phyloP scores from a whole-genome alignment of 2,329 filamentous ascomycete genomes.

The Diaporthe sp. region DNA sequence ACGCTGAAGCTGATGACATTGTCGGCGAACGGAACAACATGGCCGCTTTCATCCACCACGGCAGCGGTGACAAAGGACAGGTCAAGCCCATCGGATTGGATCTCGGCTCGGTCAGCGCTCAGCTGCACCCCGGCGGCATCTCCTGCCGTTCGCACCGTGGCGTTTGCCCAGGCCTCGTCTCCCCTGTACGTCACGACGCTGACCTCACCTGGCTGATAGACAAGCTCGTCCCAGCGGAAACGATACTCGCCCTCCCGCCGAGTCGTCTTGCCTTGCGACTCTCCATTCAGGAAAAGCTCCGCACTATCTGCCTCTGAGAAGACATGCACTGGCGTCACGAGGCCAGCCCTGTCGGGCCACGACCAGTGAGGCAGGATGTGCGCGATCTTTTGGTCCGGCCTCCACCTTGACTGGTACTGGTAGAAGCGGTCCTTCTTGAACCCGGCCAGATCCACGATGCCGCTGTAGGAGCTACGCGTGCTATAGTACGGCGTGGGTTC shows the following conservation, averaged over 20 bases:
- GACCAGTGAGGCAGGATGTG: constrained; percentile 68
- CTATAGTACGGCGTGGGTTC: constrained; percentile 60
- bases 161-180: constrained; percentile 57
- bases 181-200: constrained; percentile 59
- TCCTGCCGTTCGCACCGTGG: constrained; percentile 54
- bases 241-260: constrained; percentile 53
- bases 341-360: constrained; percentile 58
- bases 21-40: constrained; percentile 54
- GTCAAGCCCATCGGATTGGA: constrained; percentile 55
- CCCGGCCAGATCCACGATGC: constrained; percentile 66
- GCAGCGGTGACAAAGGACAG: constrained; percentile 57
- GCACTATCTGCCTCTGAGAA: constrained; percentile 63
- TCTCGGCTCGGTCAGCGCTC: constrained; percentile 51
- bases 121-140: constrained; percentile 49
- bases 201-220: constrained; percentile 59
- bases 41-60: constrained; percentile 55
- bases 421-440: constrained; percentile 68
- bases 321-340: constrained; percentile 64
- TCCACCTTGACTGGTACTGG: constrained; percentile 65
- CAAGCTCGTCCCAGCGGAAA: constrained; percentile 63
- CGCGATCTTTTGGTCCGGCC: constrained; percentile 56
- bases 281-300: constrained; percentile 64
- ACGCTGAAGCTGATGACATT: constrained; percentile 56
- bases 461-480: constrained; percentile 63
- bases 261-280: constrained; percentile 53